phyloP scores from a whole-genome alignment of 768 basidiomycete genomes.

The Neoboletus subvelutipes region DNA sequence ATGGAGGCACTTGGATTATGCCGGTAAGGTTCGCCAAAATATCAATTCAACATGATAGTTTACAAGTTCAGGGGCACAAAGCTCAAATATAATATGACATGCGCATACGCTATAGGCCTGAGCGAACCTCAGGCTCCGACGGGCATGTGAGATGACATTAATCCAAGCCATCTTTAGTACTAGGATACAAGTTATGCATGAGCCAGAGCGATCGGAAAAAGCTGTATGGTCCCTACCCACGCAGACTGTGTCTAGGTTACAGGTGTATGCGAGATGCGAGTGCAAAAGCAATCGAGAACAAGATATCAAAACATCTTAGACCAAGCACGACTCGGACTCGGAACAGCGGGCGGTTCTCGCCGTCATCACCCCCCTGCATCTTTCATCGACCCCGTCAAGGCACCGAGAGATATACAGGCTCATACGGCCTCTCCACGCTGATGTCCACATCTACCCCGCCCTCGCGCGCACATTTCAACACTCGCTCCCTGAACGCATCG shows the following conservation, averaged over 20 bases:
- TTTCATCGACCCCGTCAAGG: slow-evolving; percentile 4
- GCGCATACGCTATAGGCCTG: not conserved
- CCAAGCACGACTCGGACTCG: not conserved
- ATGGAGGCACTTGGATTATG: no score
- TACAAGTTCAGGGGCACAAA: no score
- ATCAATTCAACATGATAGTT: no score
- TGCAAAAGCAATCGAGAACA: not conserved
- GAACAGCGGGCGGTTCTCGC: no score
- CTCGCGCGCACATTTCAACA: slow-evolving; percentile 23
- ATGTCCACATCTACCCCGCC: slow-evolving; percentile 26
- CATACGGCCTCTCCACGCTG: slow-evolving; percentile 26
- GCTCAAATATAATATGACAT: no score
- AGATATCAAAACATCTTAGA: not conserved
- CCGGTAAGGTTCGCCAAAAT: no score
- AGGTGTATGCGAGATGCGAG: not conserved
- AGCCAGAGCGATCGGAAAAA: no score
- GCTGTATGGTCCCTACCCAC: not conserved
- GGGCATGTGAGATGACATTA: not conserved
- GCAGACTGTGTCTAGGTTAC: not conserved
- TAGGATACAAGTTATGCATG: not conserved
- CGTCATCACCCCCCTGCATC: not conserved
- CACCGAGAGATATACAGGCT: slow-evolving; percentile 22
- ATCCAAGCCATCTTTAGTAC: not conserved
- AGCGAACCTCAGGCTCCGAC: no score
- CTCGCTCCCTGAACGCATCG: slow-evolving; percentile 20